Base-by-base conservation (phyloP, 306 rosid species). In the Abrus precatorius region DNA sequence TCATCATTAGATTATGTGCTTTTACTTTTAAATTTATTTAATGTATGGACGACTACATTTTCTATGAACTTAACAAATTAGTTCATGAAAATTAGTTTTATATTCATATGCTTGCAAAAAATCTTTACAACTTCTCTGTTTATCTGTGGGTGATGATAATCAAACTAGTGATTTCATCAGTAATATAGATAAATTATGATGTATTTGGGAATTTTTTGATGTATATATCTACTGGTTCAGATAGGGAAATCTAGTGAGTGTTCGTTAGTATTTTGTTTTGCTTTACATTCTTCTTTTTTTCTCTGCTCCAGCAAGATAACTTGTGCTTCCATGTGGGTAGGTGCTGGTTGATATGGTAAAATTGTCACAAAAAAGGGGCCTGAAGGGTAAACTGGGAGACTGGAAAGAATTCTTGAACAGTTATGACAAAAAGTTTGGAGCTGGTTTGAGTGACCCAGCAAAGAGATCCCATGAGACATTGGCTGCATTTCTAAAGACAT, bases 271-370 rank as follows among this genome's bases (percentile, higher is more conserved):
- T 36, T 70, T 62, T 68, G 28, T 60, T 65, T 54, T 49, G 6
- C 3, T 13, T 1, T 5, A 20, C 50, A 20, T 34, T 49, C 7
- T 48, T 45, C 11, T 32, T 53, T 40, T 40, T 13, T 52, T 14
- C 41, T 70, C 41, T 70, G 33, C 3, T 14, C 30, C 64, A 5
- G 20, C 7, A 29, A 34, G 29, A 43, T 73, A 28, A 53, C 76
- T 72, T 14, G 41, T 77, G 66, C 50, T 76, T 78, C 34, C 34
- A 27, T 74, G 69, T 82, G 75, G 14, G 27, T 75, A 91, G 97
- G 94, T 91, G 50, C 86, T 92, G 54, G 91, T 88, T 74, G 97
- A 95, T 74, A 82, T 93, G 55, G 92, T 90, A 83, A 92, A 87
- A 83, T 55, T 90, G 86, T 47, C 81, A 50, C 98, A 95, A 70